Base-by-base conservation (phyloP, 495 filamentous ascomycete genomes). In the Physcia stellaris region DNA sequence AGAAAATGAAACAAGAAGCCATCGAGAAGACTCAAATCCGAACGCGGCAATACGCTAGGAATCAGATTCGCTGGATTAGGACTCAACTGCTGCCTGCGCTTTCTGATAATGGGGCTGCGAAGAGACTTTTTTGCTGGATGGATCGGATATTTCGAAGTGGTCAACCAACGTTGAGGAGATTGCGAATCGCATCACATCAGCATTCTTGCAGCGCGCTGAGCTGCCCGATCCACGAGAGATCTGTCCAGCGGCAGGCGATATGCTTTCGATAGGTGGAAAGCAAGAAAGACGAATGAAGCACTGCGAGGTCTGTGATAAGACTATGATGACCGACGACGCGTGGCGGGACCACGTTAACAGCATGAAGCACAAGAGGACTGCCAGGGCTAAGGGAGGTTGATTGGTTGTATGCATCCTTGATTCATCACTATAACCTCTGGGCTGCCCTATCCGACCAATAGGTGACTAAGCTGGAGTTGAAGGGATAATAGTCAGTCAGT, bases 51-150 rank as follows among this genome's bases (percentile, higher is more conserved):
- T 99, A 96, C 51, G 83, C 87, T 10, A 79, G 72, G 38, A 71
- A 75, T 0, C 92, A 99, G 56, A 53, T 81, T 12, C 66, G 77
- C 42, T 99, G 86, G 86, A 86, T 96, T 34, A 73, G 81, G 22
- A 77, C 77, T 42, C 90, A 90, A 45, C 64, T 92, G 16, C 63
- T 88, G 28, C 64, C 66, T 24, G 71, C 78, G 1, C 63, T 94
- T 10, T 43, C 58, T 29, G 64, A 69, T 11, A 60, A 64, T 12
- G 57, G 59, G 6, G 60, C 65, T 22, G 64, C 64, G 15, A 49
- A 70, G 22, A 61, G 32, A 55, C 93, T 0, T 93, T 79, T 51
- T 54, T 94, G 6, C 58, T 95, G 0, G 81, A 95, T 55, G 80
- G 76, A 32, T 79, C 75, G 6, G 64, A 86, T 41, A 52, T 74